Percentiles rank a stretch among this genome's conserved stretches.
Conservation (phyloP, 148 eudicot genomes). For the Cornus kousa region DNA sequence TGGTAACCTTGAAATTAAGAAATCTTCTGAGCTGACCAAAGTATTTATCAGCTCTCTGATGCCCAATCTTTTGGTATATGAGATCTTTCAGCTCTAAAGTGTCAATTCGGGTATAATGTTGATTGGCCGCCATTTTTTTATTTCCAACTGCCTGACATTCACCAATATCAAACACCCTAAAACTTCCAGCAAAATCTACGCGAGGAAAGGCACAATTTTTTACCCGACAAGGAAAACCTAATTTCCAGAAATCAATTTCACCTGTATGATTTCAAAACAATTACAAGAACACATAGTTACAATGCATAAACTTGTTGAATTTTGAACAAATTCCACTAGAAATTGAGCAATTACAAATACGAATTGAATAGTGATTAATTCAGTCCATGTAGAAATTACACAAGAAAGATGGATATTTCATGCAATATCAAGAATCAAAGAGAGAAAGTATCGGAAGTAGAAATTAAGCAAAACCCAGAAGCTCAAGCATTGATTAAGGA, state of each 20-base stretch:
- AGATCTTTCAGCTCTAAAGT: conserved; percentile 38
- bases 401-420: background rate
- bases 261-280: background rate
- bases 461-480: background rate
- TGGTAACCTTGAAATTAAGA: conserved; percentile 33
- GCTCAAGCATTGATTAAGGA: background rate
- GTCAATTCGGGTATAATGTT: conserved; percentile 35
- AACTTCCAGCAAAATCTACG: background rate
- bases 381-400: background rate
- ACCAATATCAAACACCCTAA: conserved; percentile 3
- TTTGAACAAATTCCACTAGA: background rate
- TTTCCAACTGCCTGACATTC: conserved; percentile 2
- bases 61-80: conserved; percentile 44
- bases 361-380: background rate
- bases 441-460: background rate
- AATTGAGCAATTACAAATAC: background rate
- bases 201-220: background rate
- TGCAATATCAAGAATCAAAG: background rate
- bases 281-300: background rate
- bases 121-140: conserved; percentile 32
- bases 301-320: background rate
- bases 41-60: conserved; percentile 45
- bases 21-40: conserved; percentile 37
- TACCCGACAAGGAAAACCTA: background rate
- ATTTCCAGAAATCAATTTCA: background rate